phyloP scores from a whole-genome alignment of 352 stramenopile genomes.

The Blastocystis sp. region DNA sequence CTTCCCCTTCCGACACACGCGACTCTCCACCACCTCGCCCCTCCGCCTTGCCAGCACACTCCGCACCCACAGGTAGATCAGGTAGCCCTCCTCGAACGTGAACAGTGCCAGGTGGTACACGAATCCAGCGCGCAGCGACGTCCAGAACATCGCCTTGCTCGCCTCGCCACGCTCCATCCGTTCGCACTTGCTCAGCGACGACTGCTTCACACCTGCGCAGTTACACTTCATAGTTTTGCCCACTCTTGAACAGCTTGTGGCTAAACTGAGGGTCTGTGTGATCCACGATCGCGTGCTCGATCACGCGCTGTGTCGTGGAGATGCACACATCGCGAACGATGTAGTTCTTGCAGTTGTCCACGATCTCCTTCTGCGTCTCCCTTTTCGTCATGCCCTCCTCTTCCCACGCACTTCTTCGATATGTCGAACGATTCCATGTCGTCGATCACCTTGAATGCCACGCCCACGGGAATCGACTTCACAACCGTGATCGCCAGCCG shows the following conservation, averaged over 20 bases:
- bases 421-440: conserved; percentile 44
- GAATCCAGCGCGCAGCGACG: conserved; percentile 1
- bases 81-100: neutral
- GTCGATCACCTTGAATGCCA: conserved; percentile 33
- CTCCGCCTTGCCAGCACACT: neutral
- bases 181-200: neutral
- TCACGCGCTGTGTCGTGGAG: conserved; percentile 2
- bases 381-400: neutral
- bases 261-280: neutral
- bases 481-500: conserved; percentile 5
- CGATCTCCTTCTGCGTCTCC: conserved; percentile 36
- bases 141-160: neutral
- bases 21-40: neutral
- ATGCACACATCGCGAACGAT: conserved; percentile 27
- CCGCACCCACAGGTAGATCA: conserved; percentile 1
- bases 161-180: neutral
- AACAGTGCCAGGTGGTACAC: conserved; percentile 41
- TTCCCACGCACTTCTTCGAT: neutral
- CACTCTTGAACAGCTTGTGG: conserved; percentile 39
- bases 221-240: neutral
- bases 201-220: neutral
- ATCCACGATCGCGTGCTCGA: conserved; percentile 24
- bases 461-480: conserved; percentile 40
- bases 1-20: neutral
- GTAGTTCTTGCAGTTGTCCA: conserved; percentile 16